A percentile compares a stretch with the other conserved stretches of the same genome.
These are phyloP conservation scores for Vitis rotundifolia DNA, from an alignment of 164 flowering plant genomes.

Conservation along the genomic window DNA sequence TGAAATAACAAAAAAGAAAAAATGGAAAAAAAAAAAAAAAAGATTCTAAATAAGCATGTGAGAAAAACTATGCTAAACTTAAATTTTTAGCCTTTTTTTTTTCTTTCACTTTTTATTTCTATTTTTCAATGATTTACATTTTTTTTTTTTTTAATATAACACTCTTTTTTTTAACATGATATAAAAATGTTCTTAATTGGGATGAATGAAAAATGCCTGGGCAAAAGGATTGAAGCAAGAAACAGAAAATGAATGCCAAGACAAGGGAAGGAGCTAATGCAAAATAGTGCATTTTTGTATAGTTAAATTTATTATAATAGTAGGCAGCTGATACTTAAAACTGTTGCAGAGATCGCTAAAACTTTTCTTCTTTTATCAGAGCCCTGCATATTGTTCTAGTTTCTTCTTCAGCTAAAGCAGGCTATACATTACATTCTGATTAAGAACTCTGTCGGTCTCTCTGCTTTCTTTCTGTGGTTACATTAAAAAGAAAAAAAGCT, in stretches of 20 bases:
- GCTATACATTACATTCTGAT: conserved; percentile 22
- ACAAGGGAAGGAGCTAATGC: too few species aligned
- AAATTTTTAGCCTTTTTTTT: too few species aligned
- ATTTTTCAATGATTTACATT: too few species aligned
- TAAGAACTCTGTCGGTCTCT: background rate
- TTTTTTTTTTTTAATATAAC: too few species aligned
- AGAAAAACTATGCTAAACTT: too few species aligned
- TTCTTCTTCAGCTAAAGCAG: conserved; percentile 11
- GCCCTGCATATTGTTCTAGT: background rate
- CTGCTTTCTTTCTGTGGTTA: conserved; percentile 18
- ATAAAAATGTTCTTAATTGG: too few species aligned
- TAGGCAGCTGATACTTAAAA: background rate
- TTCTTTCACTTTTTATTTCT: too few species aligned
- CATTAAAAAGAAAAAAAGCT: conserved; percentile 6
- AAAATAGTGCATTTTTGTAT: background rate
- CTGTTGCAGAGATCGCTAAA: conserved; percentile 18
- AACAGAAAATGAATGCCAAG: background rate
- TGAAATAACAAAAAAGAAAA: background rate
- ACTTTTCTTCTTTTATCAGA: background rate
- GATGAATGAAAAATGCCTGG: too few species aligned
- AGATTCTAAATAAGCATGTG: too few species aligned
- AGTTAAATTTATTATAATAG: conserved; percentile 5
- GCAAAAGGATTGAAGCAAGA: background rate
- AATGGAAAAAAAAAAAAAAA: too few species aligned
- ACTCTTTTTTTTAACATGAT: too few species aligned